phyloP scores from a whole-genome alignment of 257 asterid species.

The Paulownia fortunei region DNA sequence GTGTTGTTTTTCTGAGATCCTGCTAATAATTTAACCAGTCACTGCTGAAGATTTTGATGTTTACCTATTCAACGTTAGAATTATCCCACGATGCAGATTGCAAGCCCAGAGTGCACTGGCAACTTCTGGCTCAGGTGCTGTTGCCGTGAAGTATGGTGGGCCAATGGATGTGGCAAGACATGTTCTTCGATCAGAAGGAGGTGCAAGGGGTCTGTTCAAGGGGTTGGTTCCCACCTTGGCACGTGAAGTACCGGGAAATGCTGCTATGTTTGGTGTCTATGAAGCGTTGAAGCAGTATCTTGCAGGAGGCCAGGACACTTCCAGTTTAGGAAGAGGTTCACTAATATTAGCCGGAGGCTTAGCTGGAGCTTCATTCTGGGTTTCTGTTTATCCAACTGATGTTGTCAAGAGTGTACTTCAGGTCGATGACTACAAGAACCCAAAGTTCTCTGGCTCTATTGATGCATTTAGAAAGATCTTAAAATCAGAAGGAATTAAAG shows the following conservation, averaged over 20 bases:
- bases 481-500: conserved; percentile 66
- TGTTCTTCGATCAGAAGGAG: conserved; percentile 64
- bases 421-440: conserved; percentile 73
- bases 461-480: conserved; percentile 70
- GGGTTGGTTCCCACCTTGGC: conserved; percentile 71
- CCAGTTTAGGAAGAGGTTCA: conserved; percentile 68
- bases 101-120: conserved; percentile 77
- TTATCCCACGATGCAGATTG: conserved; percentile 46
- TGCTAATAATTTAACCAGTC: not conserved
- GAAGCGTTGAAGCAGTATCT: conserved; percentile 70
- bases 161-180: conserved; percentile 84
- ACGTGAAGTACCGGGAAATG: conserved; percentile 83
- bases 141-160: conserved; percentile 63
- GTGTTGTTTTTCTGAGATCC: not conserved
- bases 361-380: conserved; percentile 78
- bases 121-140: conserved; percentile 43
- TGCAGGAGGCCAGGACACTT: conserved; percentile 76
- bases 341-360: conserved; percentile 70
- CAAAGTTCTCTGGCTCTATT: conserved; percentile 58
- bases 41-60: too few relatives aligned
- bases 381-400: conserved; percentile 69
- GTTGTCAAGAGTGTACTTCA: conserved; percentile 78
- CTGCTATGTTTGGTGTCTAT: conserved; percentile 77
- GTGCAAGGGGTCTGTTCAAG: conserved; percentile 72
- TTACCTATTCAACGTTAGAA: too few relatives aligned